These are phyloP conservation scores for Fistulinella staudtii DNA, from an alignment of 1,284 basidiomycete species.

Conservation along the genomic window DNA sequence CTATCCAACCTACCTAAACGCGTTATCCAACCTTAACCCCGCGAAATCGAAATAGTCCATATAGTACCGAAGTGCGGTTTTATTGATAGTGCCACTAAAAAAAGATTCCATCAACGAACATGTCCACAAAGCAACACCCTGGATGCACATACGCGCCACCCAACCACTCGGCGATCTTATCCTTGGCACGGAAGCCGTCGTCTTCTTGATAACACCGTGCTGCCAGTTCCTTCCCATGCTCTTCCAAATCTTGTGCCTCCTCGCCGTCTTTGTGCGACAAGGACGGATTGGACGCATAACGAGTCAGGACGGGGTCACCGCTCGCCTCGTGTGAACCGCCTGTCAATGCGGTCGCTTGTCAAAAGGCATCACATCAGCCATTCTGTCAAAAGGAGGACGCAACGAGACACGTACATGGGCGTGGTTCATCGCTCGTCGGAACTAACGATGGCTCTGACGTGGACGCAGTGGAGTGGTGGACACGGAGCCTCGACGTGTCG, in stretches of 20 bases:
- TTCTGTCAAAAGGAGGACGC: conserved; percentile 13
- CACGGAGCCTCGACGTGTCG: conserved; percentile 50
- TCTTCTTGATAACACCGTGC: conserved; percentile 86
- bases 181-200: conserved; percentile 72
- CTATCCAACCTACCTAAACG: conserved; percentile 85
- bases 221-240: conserved; percentile 71
- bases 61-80: conserved; percentile 72
- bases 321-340: conserved; percentile 50
- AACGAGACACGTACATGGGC: conserved; percentile 40
- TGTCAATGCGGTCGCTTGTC: conserved; percentile 28
- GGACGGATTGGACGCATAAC: conserved; percentile 44
- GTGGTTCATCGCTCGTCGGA: conserved; percentile 45
- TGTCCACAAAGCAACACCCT: neutral
- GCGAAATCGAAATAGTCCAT: conserved; percentile 89
- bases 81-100: conserved; percentile 72
- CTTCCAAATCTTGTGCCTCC: conserved; percentile 56
- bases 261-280: conserved; percentile 51
- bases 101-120: conserved; percentile 10
- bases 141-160: conserved; percentile 72
- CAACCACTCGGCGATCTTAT: conserved; percentile 95
- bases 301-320: conserved; percentile 40
- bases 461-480: conserved; percentile 64
- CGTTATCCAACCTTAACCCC: conserved; percentile 77
- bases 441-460: conserved; percentile 75
- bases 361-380: conserved; percentile 12